Base-by-base conservation (phyloP, 257 asterid species). In the Vinca minor region DNA sequence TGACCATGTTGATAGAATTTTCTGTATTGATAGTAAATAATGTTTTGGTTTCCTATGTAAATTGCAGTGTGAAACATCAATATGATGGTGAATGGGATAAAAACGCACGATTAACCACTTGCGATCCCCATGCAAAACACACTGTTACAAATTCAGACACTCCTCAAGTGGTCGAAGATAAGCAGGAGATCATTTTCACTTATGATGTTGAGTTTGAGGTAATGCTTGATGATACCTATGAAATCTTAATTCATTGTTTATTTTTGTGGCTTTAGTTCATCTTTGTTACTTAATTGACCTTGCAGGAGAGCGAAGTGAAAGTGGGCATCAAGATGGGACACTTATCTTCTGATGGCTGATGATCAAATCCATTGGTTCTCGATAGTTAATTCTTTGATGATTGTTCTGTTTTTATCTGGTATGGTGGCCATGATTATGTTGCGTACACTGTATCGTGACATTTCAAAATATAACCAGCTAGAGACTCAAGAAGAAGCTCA, bases 241-340 rank as follows among this genome's bases (percentile, higher is more conserved):
- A 50, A 36, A 56, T 5, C 71, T 56, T 21, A 29, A 8, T 59
- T 54, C 2, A 11, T n/a, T n/a, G n/a, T 31, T 62, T 65, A 31
- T 42, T 44, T 10, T 26, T 62, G 41, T 39, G 61, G 39, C 42
- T 41, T 46, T 60, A n/a, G n/a, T 50, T 49, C 54, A 57, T 44
- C 44, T 48, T 35, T 20, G 15, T 54, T 44, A 0, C 21, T 53
- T 71, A 5, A n/a, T 14, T 44, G 57, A 4, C 50, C 69, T 70
- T 75, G 63, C 76, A 87, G 95, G 89, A 87, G 72, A 89, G 95
- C 44, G 94, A 85, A 42, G 76, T 89, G n/a, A 65, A 89, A 89
- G 87, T 89, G 96, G 96, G 95, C 96, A 47, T 89, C 96, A 61
- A 78, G 96, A 74, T 89, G 96, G 96, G 96, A 89, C 61, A 84